Conservation (phyloP, 1,284 basidiomycete genomes). For the Malassezia psittaci region DNA sequence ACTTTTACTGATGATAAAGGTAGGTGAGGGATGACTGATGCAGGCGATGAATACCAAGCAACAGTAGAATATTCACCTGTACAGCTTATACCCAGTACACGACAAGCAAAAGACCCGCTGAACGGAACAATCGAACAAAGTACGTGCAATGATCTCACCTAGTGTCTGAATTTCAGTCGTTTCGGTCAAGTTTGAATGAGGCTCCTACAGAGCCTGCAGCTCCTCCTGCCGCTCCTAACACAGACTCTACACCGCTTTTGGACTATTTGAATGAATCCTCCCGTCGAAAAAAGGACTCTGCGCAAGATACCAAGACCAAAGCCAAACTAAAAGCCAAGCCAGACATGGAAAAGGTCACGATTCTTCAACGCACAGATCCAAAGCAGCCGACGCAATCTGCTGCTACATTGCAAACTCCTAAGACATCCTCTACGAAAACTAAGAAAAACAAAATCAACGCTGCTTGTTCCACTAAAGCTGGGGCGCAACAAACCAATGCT, state of each 20-base stretch:
- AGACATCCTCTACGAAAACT: too few species aligned
- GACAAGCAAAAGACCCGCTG: neutral
- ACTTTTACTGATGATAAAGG: slow-evolving; percentile 81
- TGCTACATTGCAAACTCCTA: too few species aligned
- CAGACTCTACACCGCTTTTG: slow-evolving; percentile 3
- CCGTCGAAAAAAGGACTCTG: neutral
- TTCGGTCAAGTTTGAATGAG: neutral
- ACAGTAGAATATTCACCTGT: slow-evolving; percentile 7
- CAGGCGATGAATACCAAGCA: slow-evolving; percentile 1
- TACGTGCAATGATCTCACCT: neutral
- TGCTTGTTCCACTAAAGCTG: too few species aligned
- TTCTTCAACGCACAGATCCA: neutral
- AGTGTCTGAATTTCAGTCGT: slow-evolving; percentile 9
- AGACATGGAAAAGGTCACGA: neutral
- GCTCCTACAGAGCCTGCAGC: neutral
- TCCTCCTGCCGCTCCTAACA: neutral
- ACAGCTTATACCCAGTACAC: neutral
- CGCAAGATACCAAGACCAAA: neutral
- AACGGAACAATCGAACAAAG: slow-evolving; percentile 8
- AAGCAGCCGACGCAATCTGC: too few species aligned
- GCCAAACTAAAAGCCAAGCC: neutral
- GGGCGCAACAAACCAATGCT: too few species aligned
- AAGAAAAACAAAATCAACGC: too few species aligned
- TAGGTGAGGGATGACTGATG: slow-evolving; percentile 37
- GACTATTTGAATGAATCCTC: slow-evolving; percentile 2